phyloP scores from a whole-genome alignment of 1,139 yeast species.

The Arxiozyma heterogenica region DNA sequence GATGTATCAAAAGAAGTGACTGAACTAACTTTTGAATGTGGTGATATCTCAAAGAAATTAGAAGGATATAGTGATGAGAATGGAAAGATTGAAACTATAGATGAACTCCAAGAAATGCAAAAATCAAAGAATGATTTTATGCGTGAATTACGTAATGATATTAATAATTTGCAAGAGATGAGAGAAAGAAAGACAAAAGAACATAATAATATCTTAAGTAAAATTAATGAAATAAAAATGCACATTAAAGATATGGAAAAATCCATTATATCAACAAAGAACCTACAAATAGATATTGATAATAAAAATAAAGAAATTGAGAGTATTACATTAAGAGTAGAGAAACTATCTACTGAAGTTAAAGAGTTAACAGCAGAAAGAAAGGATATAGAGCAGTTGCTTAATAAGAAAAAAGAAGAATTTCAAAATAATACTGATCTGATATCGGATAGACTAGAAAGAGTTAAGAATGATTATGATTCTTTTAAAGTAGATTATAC shows the following conservation, averaged over 20 bases:
- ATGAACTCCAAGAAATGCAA: constrained; percentile 47
- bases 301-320: constrained; percentile 37
- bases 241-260: constrained; percentile 48
- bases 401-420: constrained; percentile 2
- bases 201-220: constrained; percentile 41
- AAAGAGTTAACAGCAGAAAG: constrained; percentile 1
- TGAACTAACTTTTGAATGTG: constrained; percentile 35
- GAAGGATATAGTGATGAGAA: constrained; percentile 14
- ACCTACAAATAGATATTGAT: constrained; percentile 30
- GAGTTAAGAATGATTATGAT: constrained; percentile 1
- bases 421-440: neutral
- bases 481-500: neutral
- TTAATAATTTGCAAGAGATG: constrained; percentile 39
- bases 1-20: constrained; percentile 19
- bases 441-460: neutral
- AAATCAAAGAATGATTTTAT: constrained; percentile 37
- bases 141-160: constrained; percentile 38
- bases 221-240: constrained; percentile 49
- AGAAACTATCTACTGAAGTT: constrained; percentile 5
- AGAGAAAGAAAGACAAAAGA: constrained; percentile 45
- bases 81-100: constrained; percentile 28
- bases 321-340: neutral
- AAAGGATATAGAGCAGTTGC: constrained; percentile 2
- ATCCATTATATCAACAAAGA: constrained; percentile 37
- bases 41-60: constrained; percentile 34